Evolutionary conservation across 139 green algal species (phyloP).

Genomic region (Pleodorina starrii): DNA sequence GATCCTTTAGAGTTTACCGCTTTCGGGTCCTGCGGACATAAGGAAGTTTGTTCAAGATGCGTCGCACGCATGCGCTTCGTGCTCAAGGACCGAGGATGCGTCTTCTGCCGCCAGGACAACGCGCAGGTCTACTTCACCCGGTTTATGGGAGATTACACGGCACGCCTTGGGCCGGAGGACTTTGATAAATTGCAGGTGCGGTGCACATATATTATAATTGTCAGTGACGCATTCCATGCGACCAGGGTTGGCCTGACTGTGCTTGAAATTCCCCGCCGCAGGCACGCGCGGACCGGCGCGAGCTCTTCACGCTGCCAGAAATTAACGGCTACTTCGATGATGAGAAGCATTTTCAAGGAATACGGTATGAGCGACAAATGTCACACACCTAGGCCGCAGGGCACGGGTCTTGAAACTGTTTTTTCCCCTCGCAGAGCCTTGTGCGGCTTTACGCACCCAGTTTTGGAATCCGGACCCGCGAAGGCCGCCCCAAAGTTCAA

Average conservation of each 20-base stretch:
- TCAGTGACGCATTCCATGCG: not conserved
- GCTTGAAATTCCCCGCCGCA: slow-evolving; percentile 34
- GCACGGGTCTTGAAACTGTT: not conserved
- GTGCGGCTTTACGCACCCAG: slow-evolving; percentile 87
- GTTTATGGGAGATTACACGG: slow-evolving; percentile 84
- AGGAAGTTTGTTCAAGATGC: slow-evolving; percentile 85
- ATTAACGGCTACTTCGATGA: slow-evolving; percentile 94
- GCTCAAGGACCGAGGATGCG: slow-evolving; percentile 88
- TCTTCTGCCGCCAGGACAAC: slow-evolving; percentile 85
- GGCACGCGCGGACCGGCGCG: slow-evolving; percentile 54
- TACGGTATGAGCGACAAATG: slow-evolving; percentile 65
- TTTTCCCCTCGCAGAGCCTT: slow-evolving; percentile 60
- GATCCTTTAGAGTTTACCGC: slow-evolving; percentile 88
- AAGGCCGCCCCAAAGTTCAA: slow-evolving; percentile 58
- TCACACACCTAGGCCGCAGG: not conserved
- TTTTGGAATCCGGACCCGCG: slow-evolving; percentile 46
- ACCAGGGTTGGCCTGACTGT: not conserved
- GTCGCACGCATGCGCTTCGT: slow-evolving; percentile 87
- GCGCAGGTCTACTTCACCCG: slow-evolving; percentile 81
- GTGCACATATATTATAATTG: not conserved
- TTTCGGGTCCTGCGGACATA: slow-evolving; percentile 89
- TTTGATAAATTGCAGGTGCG: slow-evolving; percentile 76
- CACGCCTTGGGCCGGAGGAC: slow-evolving; percentile 64
- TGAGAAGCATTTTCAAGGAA: slow-evolving; percentile 78
- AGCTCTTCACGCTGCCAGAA: slow-evolving; percentile 71